Evolutionary conservation across 192 early-diverging fungal species (phyloP).

Genomic region (Chytriomyces sp.): DNA sequence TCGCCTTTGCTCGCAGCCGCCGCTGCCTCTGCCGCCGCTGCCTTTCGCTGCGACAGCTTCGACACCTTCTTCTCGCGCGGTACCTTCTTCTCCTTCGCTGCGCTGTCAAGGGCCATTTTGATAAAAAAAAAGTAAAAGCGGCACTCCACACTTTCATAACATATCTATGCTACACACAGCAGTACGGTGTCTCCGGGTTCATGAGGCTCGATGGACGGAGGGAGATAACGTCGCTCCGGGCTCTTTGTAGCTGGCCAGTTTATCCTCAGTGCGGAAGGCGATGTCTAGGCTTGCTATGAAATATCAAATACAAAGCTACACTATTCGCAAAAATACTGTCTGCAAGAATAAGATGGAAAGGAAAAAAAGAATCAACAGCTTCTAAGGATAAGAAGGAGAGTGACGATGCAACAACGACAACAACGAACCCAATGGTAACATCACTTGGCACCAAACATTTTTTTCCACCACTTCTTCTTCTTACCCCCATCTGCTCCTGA

Average conservation of each 20-base stretch:
- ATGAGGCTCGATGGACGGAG: too few relatives aligned
- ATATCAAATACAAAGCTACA: too few relatives aligned
- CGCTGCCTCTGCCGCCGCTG: not conserved
- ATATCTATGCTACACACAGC: not conserved
- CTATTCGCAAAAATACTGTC: not conserved
- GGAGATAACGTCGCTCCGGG: too few relatives aligned
- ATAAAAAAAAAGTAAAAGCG: slow-evolving; percentile 28
- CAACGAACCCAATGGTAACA: not conserved
- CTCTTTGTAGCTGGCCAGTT: too few relatives aligned
- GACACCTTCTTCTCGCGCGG: slow-evolving; percentile 25
- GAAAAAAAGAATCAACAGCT: not conserved
- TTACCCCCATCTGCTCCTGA: too few relatives aligned
- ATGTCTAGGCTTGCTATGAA: too few relatives aligned
- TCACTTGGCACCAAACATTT: slow-evolving; percentile 10
- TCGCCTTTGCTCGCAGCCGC: slow-evolving; percentile 6
- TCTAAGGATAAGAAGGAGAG: too few relatives aligned
- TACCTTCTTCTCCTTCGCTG: slow-evolving; percentile 16
- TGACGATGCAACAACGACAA: not conserved
- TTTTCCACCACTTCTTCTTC: slow-evolving; percentile 34
- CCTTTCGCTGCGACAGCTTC: slow-evolving; percentile 25
- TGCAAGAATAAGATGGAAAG: not conserved
- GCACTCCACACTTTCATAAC: not conserved
- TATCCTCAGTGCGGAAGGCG: too few relatives aligned
- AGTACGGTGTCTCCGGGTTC: too few relatives aligned
- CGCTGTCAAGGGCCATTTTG: slow-evolving; percentile 24